Evolutionary conservation across 106 monocot genomes (phyloP).

Genomic region (Narthecium ossifragum): DNA sequence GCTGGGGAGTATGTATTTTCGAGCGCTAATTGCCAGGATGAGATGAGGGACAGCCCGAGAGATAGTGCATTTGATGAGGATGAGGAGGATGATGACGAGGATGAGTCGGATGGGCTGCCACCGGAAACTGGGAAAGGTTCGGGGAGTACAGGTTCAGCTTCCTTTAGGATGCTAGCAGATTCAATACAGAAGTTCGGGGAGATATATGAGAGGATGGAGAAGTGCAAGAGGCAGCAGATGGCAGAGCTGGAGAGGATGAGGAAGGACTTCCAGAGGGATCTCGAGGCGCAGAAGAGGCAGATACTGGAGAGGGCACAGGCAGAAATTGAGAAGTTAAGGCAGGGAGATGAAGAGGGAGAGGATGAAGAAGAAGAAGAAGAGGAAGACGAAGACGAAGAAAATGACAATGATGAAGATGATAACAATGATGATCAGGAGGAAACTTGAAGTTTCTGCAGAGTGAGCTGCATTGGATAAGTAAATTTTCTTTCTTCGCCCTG

Average conservation of each 20-base stretch:
- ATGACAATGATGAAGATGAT: conserved; percentile 29
- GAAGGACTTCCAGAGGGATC: conserved; percentile 73
- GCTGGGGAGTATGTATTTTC: conserved; percentile 55
- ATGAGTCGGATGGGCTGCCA: conserved; percentile 59
- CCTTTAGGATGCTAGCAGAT: conserved; percentile 55
- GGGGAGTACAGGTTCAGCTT: conserved; percentile 20
- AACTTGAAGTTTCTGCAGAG: no score
- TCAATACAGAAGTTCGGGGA: conserved; percentile 76
- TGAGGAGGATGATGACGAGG: conserved; percentile 28
- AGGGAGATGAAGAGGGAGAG: conserved; percentile 37
- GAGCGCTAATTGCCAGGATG: conserved; percentile 34
- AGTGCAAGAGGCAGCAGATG: conserved; percentile 66
- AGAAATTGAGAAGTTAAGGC: conserved; percentile 60
- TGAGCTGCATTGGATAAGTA: no score
- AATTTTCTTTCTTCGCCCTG: no score
- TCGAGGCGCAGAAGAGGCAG: conserved; percentile 72
- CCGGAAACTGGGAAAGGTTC: conserved; percentile 17
- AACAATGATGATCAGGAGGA: no score
- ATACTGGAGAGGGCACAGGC: conserved; percentile 75
- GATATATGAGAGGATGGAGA: conserved; percentile 85
- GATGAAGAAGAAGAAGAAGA: conserved; percentile 30
- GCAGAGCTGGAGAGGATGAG: conserved; percentile 80
- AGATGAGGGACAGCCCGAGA: conserved; percentile 54
- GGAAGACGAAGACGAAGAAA: conserved; percentile 9
- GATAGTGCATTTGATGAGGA: conserved; percentile 41